Percentiles rank a stretch among this genome's conserved stretches.
Conservation (phyloP, 2,329 filamentous ascomycete species). For the Cercospora sesami region DNA sequence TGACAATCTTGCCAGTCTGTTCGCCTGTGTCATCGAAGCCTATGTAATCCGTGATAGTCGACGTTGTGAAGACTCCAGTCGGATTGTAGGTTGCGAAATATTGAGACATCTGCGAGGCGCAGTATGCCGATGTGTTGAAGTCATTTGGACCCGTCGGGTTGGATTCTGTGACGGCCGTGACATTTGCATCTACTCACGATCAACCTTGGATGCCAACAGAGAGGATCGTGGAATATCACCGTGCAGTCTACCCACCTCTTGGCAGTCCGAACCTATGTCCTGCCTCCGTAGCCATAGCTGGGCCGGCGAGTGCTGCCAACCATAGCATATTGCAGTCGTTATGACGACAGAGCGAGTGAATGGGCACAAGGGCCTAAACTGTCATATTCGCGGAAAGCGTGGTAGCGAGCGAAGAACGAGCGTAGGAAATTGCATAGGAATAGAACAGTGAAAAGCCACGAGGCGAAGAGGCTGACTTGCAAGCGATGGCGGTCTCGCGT, state of each 20-base stretch:
- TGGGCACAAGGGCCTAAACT: neutral
- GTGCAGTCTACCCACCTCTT: neutral
- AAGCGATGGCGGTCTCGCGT: neutral
- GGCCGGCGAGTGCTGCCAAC: neutral
- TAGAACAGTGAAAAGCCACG: neutral
- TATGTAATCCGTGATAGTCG: conserved; percentile 17
- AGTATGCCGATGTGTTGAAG: conserved; percentile 16
- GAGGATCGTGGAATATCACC: neutral
- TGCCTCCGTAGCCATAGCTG: neutral
- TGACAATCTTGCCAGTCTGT: conserved; percentile 10
- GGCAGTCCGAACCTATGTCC: neutral
- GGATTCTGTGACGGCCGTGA: neutral
- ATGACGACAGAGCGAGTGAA: neutral
- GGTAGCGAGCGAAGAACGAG: neutral
- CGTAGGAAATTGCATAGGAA: neutral
- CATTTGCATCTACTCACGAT: neutral
- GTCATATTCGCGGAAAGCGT: neutral
- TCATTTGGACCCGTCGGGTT: neutral
- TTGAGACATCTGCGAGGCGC: conserved; percentile 3
- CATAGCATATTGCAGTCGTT: neutral
- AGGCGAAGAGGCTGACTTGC: neutral
- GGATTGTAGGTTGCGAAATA: conserved; percentile 13
- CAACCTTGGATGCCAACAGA: neutral
- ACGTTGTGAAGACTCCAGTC: conserved; percentile 2
- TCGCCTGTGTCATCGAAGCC: conserved; percentile 15